Evolutionary conservation across 2,329 filamentous ascomycete species (phyloP).

Genomic region (Myriosclerotinia curreyana): DNA sequence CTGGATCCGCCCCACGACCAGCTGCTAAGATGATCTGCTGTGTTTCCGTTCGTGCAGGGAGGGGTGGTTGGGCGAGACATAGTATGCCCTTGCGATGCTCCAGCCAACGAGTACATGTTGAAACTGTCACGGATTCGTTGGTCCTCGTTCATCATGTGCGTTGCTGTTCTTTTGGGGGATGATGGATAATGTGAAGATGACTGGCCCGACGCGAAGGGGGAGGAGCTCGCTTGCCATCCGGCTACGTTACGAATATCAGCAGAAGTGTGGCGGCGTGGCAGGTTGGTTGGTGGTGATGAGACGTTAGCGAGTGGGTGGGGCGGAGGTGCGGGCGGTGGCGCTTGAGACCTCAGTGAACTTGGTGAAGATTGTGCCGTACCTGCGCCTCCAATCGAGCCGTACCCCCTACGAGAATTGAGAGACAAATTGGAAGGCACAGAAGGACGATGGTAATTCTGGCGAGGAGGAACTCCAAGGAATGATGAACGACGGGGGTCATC

Average conservation of each 20-base stretch:
- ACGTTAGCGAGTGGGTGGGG: constrained; percentile 65
- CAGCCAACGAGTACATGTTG: constrained; percentile 58
- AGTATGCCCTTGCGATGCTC: constrained; percentile 36
- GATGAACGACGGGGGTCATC: constrained; percentile 79
- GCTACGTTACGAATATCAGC: constrained; percentile 85
- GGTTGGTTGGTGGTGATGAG: constrained; percentile 62
- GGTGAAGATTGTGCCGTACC: constrained; percentile 66
- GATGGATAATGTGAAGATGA: constrained; percentile 63
- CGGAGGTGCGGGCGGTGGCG: constrained; percentile 55
- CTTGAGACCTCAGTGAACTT: constrained; percentile 66
- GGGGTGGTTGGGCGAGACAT: constrained; percentile 39
- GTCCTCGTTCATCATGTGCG: constrained; percentile 47
- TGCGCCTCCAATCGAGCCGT: constrained; percentile 79
- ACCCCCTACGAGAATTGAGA: constrained; percentile 65
- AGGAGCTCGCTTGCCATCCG: constrained; percentile 66
- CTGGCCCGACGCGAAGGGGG: constrained; percentile 64
- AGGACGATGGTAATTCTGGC: constrained; percentile 67
- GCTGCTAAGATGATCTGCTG: constrained; percentile 36
- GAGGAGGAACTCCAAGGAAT: constrained; percentile 48
- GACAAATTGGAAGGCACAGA: constrained; percentile 80
- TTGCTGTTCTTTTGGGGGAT: constrained; percentile 54
- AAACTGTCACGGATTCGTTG: constrained; percentile 61
- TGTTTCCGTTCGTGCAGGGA: constrained; percentile 35
- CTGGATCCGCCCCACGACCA: constrained; percentile 39
- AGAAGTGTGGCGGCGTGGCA: constrained; percentile 84